Evolutionary conservation across 2,329 filamentous ascomycete genomes (phyloP).

Genomic region (Sclerotinia glacialis): DNA sequence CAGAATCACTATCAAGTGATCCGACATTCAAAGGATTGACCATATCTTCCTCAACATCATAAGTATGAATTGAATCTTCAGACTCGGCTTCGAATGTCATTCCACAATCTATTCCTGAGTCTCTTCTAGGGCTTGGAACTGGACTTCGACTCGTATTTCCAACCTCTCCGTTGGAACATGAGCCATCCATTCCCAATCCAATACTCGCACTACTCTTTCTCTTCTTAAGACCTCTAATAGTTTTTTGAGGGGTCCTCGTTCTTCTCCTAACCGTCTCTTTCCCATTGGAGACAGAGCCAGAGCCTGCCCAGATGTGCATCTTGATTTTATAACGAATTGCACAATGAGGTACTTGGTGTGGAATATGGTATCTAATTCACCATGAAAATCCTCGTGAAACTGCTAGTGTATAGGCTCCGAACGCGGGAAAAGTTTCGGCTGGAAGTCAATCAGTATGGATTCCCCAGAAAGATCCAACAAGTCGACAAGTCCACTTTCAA

Average conservation of each 20-base stretch:
- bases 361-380: neutral
- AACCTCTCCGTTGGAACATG: neutral
- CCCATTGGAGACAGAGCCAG: neutral
- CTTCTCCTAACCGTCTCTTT: constrained; percentile 5
- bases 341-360: neutral
- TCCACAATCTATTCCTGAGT: neutral
- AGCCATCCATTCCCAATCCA: constrained; percentile 1
- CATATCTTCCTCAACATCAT: constrained; percentile 1
- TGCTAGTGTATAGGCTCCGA: neutral
- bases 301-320: constrained; percentile 15
- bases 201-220: constrained; percentile 4
- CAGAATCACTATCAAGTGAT: neutral
- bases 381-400: neutral
- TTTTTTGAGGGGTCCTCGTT: neutral
- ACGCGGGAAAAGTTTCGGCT: neutral
- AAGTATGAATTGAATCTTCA: neutral
- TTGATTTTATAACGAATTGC: neutral
- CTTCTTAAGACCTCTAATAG: neutral
- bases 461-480: no score
- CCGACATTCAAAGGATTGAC: neutral
- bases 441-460: neutral
- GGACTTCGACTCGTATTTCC: neutral
- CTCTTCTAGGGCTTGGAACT: neutral
- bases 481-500: neutral
- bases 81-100: neutral